These are phyloP conservation scores for Lojkania enalia DNA, from an alignment of 2,329 filamentous ascomycete genomes.

Conservation along the genomic window DNA sequence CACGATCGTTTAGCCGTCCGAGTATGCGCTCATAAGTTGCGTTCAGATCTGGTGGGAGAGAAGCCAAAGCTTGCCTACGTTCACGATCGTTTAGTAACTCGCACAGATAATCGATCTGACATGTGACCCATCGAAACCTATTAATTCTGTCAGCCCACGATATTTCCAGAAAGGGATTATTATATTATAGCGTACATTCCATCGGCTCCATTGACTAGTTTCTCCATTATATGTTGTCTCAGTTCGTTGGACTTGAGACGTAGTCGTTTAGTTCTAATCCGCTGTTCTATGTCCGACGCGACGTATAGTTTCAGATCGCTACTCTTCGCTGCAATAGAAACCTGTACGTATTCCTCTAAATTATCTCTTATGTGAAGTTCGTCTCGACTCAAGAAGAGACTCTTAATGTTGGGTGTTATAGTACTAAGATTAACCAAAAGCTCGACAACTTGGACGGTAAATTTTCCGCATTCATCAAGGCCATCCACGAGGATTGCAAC, in stretches of 20 bases:
- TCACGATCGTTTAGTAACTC: slow-evolving; percentile 24
- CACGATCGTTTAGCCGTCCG: slow-evolving; percentile 12
- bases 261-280: slow-evolving; percentile 4
- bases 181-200: slow-evolving; percentile 21
- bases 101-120: slow-evolving; percentile 35
- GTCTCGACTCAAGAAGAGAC: slow-evolving; percentile 12
- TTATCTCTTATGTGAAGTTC: slow-evolving; percentile 6
- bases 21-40: slow-evolving; percentile 32
- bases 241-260: slow-evolving; percentile 6
- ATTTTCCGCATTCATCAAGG: slow-evolving; percentile 27
- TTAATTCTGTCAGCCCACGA: not conserved
- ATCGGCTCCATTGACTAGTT: slow-evolving; percentile 14
- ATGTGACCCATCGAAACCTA: slow-evolving; percentile 35
- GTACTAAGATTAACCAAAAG: not conserved
- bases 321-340: slow-evolving; percentile 13
- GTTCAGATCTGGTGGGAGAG: slow-evolving; percentile 24
- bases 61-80: slow-evolving; percentile 23
- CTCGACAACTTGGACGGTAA: slow-evolving; percentile 11
- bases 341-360: slow-evolving; percentile 7
- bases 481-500: slow-evolving; percentile 31
- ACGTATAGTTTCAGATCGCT: slow-evolving; percentile 12
- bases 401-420: slow-evolving; percentile 3
- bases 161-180: not conserved
- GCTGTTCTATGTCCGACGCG: slow-evolving; percentile 11
- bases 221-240: slow-evolving; percentile 8